These are phyloP conservation scores for Kodamaea jinghongensis DNA, from an alignment of 805 yeast genomes.

Conservation along the genomic window DNA sequence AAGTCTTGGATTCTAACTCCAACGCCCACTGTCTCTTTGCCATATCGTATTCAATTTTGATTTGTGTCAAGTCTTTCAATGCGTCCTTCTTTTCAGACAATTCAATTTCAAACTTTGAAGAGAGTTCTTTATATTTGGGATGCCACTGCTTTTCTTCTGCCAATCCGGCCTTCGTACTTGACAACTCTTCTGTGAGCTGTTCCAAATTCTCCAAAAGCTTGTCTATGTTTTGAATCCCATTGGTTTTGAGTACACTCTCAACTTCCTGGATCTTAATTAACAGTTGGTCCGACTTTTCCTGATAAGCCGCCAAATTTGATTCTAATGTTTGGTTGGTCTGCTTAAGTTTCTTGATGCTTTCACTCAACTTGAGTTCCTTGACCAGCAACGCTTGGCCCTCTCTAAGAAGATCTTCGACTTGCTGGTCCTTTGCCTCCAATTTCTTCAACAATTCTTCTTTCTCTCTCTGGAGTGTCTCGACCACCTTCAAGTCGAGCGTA, in stretches of 20 bases:
- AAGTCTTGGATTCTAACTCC: conserved; percentile 33
- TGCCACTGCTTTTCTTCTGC: conserved; percentile 24
- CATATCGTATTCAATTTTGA: conserved; percentile 33
- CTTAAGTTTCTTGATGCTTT: conserved; percentile 61
- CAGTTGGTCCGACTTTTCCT: conserved; percentile 29
- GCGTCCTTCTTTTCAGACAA: conserved; percentile 17
- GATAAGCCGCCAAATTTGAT: conserved; percentile 24
- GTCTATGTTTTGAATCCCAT: conserved; percentile 27
- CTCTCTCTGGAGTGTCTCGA: conserved; percentile 4
- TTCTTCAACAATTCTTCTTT: conserved; percentile 5
- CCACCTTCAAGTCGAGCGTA: not conserved
- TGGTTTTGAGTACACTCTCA: conserved; percentile 27
- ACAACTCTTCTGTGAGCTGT: conserved; percentile 13
- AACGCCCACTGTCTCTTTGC: conserved; percentile 28
- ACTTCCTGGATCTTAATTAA: conserved; percentile 38
- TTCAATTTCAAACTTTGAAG: conserved; percentile 19
- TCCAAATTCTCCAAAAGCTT: conserved; percentile 24
- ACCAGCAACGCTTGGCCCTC: conserved; percentile 76
- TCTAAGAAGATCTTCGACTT: conserved; percentile 61
- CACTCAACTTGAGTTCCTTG: conserved; percentile 67
- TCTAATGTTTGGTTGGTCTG: conserved; percentile 29
- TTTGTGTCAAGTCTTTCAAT: conserved; percentile 27
- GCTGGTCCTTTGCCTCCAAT: conserved; percentile 48
- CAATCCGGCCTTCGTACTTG: conserved; percentile 16
- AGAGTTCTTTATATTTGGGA: conserved; percentile 21